Evolutionary conservation across 164 flowering plant genomes (phyloP).

Genomic region (Annona squamosa): DNA sequence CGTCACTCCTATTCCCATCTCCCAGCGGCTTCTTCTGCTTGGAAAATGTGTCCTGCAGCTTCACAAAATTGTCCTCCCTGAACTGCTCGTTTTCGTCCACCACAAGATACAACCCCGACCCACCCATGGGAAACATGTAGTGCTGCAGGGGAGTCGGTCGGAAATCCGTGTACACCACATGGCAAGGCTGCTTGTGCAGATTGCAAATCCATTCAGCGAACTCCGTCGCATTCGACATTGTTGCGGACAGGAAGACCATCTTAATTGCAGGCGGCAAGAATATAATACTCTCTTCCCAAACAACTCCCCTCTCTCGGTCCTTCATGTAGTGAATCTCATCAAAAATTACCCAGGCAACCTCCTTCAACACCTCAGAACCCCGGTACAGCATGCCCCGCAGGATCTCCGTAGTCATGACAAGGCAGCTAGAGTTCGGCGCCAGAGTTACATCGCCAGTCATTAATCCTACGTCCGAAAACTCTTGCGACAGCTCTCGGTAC

Average conservation of each 20-base stretch:
- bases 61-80: conserved; percentile 79
- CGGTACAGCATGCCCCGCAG: conserved; percentile 90
- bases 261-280: conserved; percentile 90
- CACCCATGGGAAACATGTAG: conserved; percentile 90
- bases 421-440: conserved; percentile 86
- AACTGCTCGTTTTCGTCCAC: conserved; percentile 96
- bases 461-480: conserved; percentile 88
- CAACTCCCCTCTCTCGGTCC: conserved; percentile 97
- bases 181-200: conserved; percentile 94
- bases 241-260: conserved; percentile 97
- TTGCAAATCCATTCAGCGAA: conserved; percentile 99
- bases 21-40: conserved; percentile 39
- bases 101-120: conserved; percentile 80
- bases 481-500: conserved; percentile 80
- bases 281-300: conserved; percentile 98
- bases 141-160: conserved; percentile 96
- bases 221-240: conserved; percentile 98
- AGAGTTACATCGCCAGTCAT: conserved; percentile 98
- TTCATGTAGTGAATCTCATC: conserved; percentile 97
- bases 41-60: conserved; percentile 73
- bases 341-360: conserved; percentile 96
- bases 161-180: conserved; percentile 97
- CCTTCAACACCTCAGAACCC: conserved; percentile 93
- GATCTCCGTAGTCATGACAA: conserved; percentile 98
- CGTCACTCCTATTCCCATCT: conserved; percentile 37